These are phyloP conservation scores for Chytriomyces sp. DNA, from an alignment of 192 early-diverging fungal species.

Conservation along the genomic window DNA sequence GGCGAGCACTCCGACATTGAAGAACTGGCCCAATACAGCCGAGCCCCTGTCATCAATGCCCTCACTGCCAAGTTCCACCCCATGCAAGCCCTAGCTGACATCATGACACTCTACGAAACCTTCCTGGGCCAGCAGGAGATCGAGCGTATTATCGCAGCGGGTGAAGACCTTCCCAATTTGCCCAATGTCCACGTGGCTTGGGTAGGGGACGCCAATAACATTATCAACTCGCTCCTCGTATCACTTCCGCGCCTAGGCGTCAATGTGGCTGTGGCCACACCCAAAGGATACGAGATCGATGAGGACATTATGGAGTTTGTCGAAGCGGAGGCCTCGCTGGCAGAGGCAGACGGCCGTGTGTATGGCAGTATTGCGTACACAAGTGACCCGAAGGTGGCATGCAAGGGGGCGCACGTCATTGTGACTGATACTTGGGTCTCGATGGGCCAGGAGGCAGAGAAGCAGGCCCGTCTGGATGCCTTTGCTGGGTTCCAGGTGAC, in stretches of 20 bases:
- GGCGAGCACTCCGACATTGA: slow-evolving; percentile 87
- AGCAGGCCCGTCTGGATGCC: slow-evolving; percentile 74
- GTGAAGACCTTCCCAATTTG: slow-evolving; percentile 52
- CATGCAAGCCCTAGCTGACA: slow-evolving; percentile 94
- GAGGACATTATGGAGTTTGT: slow-evolving; percentile 72
- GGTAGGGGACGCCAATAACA: slow-evolving; percentile 99
- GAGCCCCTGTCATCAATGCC: slow-evolving; percentile 95
- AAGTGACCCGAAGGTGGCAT: slow-evolving; percentile 73
- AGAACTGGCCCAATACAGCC: slow-evolving; percentile 82
- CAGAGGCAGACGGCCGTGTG: slow-evolving; percentile 38
- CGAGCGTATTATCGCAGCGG: slow-evolving; percentile 22
- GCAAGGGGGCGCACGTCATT: slow-evolving; percentile 82
- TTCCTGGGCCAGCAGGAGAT: slow-evolving; percentile 32
- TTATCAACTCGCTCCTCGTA: slow-evolving; percentile 86
- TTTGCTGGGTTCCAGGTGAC: slow-evolving; percentile 90
- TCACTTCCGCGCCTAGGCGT: slow-evolving; percentile 89
- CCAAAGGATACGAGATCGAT: slow-evolving; percentile 77
- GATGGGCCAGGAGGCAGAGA: slow-evolving; percentile 97
- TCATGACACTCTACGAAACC: slow-evolving; percentile 92
- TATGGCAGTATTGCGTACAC: slow-evolving; percentile 52
- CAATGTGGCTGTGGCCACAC: slow-evolving; percentile 80
- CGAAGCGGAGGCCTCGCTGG: slow-evolving; percentile 56
- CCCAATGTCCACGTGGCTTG: slow-evolving; percentile 82
- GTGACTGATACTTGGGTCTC: slow-evolving; percentile 99
- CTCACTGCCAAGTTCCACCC: slow-evolving; percentile 95